phyloP scores from a whole-genome alignment of 2,329 filamentous ascomycete species.

The Exophiala bonariae region DNA sequence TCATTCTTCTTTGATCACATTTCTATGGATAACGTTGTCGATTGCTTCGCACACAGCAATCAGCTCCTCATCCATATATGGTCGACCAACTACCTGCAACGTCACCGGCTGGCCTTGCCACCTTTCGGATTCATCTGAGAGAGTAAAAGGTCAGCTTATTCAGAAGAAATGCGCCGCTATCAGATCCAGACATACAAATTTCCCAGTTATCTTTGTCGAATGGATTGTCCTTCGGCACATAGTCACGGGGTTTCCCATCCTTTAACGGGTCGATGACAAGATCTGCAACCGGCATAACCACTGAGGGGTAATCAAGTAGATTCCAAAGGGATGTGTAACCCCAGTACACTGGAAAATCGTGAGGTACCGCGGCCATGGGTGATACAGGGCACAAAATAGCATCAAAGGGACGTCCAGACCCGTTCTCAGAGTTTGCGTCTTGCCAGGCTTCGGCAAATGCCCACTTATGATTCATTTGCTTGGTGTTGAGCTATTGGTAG shows the following conservation, averaged over 20 bases:
- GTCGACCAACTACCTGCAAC: constrained; percentile 54
- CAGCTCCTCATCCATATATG: constrained; percentile 57
- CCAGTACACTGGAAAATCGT: constrained; percentile 60
- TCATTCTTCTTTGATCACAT: too few species aligned
- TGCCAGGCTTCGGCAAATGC: constrained; percentile 50
- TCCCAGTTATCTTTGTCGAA: constrained; percentile 49
- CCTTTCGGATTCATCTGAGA: constrained; percentile 41
- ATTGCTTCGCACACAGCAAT: constrained; percentile 14
- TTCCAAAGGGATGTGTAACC: constrained; percentile 69
- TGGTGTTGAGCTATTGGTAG: constrained; percentile 11
- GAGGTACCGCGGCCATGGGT: constrained; percentile 38
- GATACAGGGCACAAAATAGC: constrained; percentile 18
- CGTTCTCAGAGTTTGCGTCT: constrained; percentile 25
- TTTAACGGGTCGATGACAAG: constrained; percentile 39
- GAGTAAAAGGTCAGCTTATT: background rate
- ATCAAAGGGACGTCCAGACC: constrained; percentile 37
- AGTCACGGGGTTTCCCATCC: constrained; percentile 35
- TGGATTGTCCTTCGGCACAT: constrained; percentile 26
- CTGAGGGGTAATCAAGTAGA: constrained; percentile 64
- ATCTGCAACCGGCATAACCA: constrained; percentile 58
- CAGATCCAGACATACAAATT: constrained; percentile 41
- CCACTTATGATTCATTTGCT: constrained; percentile 46
- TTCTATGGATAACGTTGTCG: constrained; percentile 12
- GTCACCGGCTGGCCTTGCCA: constrained; percentile 52
- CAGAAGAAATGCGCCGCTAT: background rate